A percentile compares a stretch with the other conserved stretches of the same genome.
These are phyloP conservation scores for Mycena amicta DNA, from an alignment of 768 basidiomycete genomes.

Conservation along the genomic window DNA sequence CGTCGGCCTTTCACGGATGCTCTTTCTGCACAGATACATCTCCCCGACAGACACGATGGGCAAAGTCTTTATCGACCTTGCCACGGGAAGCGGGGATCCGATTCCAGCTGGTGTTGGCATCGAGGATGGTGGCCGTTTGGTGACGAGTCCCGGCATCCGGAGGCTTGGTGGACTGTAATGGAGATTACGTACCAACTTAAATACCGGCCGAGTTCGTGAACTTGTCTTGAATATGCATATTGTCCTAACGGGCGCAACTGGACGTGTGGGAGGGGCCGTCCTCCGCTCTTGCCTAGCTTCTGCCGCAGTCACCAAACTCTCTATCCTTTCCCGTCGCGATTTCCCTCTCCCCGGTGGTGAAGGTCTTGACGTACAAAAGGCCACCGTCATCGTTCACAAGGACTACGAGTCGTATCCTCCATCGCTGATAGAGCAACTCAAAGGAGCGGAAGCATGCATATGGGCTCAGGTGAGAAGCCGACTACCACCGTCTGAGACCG, in stretches of 20 bases:
- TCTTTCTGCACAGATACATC: slow-evolving; percentile 4
- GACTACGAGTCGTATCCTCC: slow-evolving; percentile 26
- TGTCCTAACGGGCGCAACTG: slow-evolving; percentile 29
- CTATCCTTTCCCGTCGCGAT: slow-evolving; percentile 29
- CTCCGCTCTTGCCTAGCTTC: slow-evolving; percentile 27
- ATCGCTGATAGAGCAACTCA: slow-evolving; percentile 12
- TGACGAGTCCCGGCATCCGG: slow-evolving; percentile 11
- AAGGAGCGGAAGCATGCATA: slow-evolving; percentile 28
- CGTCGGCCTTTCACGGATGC: neutral
- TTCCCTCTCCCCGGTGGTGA: slow-evolving; percentile 12
- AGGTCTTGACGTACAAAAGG: slow-evolving; percentile 24
- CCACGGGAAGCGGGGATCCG: slow-evolving; percentile 27
- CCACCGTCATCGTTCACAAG: slow-evolving; percentile 26
- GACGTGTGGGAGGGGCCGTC: slow-evolving; percentile 25
- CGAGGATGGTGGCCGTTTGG: slow-evolving; percentile 22
- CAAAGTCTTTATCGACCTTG: slow-evolving; percentile 25
- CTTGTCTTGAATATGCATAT: too few relatives aligned
- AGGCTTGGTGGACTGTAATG: too few relatives aligned
- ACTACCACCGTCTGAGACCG: too few relatives aligned
- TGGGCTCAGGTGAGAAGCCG: slow-evolving; percentile 27
- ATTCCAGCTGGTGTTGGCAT: slow-evolving; percentile 25
- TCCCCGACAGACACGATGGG: slow-evolving; percentile 25
- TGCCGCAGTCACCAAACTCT: slow-evolving; percentile 27
- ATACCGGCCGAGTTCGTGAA: too few relatives aligned
- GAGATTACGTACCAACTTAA: neutral